Evolutionary conservation across 768 basidiomycete species (phyloP), one percentile per base, ranked within the genome.

Genomic region (Leccinum rimulosum): DNA sequence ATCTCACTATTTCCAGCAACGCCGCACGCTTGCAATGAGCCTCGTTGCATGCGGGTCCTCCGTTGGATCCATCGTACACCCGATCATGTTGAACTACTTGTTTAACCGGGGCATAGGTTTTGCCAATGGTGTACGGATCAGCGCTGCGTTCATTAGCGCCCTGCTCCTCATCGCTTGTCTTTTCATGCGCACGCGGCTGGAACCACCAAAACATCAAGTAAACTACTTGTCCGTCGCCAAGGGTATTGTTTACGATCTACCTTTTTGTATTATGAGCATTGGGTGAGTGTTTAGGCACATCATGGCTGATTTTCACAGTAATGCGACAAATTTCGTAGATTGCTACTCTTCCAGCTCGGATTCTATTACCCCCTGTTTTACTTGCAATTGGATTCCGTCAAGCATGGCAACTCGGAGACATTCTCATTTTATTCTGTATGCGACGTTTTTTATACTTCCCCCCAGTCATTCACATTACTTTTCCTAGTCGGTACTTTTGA

Each of bases 341-440:
- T 59, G 14, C 2, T 68, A 0, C 55, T 73, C 45, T 73, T 76
- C 15, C 65, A 76, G 6, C 61, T 68, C 1, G 80, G 79, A 3
- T 64, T 82, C 33, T 83, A 76, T 59, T 82, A 76, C 50, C 83
- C 84, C 0, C 72, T 83, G 17, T 85, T 83, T 69, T 86, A 82
- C 65, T 63, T 86, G 7, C 85, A 87, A 61, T 68, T 85, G 12
- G 78, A 82, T 57, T 76, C 84, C 1, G 73, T 81, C 30, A 70
- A 75, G 52, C 82, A 82, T 56, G 78, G 79, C 1, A 74, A 82
- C 40, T 67, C 73, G 15, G 67, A 75, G 9, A 71, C 68, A n/a
- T 72, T 86, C 5, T 81, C 85, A 1, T 86, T 87, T 59, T 85
- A 85, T 59, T 79, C 78, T 31, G 85, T 85, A 57, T 9, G 69